A percentile compares a stretch with the other conserved stretches of the same genome.
These are phyloP conservation scores for Chiua virens DNA, from an alignment of 768 basidiomycete species.

Conservation along the genomic window DNA sequence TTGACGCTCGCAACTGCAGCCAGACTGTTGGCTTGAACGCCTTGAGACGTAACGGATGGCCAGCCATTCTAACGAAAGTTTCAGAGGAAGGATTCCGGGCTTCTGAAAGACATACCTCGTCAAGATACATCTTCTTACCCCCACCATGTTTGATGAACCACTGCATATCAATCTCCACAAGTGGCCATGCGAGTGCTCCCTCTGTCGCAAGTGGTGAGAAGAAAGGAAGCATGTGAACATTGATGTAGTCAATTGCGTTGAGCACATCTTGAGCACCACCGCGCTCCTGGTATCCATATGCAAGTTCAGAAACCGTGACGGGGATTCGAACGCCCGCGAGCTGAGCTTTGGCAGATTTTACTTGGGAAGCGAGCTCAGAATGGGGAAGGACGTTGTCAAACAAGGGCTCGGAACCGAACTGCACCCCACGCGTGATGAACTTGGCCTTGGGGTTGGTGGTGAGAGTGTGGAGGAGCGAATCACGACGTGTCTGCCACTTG, in stretches of 20 bases:
- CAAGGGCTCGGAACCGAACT: conserved; percentile 73
- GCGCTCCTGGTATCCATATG: conserved; percentile 55
- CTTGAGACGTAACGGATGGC: conserved; percentile 62
- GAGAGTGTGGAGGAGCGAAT: conserved; percentile 50
- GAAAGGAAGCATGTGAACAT: conserved; percentile 73
- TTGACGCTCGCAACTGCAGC: conserved; percentile 57
- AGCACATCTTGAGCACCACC: conserved; percentile 56
- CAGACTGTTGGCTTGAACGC: conserved; percentile 66
- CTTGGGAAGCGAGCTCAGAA: conserved; percentile 49
- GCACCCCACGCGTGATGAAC: conserved; percentile 62
- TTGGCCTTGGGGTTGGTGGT: conserved; percentile 62
- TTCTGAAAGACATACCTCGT: conserved; percentile 46
- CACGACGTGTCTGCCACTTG: conserved; percentile 54
- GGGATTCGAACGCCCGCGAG: conserved; percentile 57
- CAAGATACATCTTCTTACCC: conserved; percentile 75
- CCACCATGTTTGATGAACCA: conserved; percentile 66
- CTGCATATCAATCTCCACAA: conserved; percentile 56
- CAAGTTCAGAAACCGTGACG: conserved; percentile 68
- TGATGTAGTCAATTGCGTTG: conserved; percentile 60
- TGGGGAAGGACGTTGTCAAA: conserved; percentile 56
- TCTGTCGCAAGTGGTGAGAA: conserved; percentile 37
- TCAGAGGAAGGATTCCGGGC: neutral
- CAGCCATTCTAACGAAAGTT: conserved; percentile 62
- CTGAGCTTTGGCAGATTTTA: conserved; percentile 46
- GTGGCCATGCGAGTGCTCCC: conserved; percentile 64